phyloP scores from a whole-genome alignment of 129 eudicot genomes.

The Chrysanthemum seticuspe region DNA sequence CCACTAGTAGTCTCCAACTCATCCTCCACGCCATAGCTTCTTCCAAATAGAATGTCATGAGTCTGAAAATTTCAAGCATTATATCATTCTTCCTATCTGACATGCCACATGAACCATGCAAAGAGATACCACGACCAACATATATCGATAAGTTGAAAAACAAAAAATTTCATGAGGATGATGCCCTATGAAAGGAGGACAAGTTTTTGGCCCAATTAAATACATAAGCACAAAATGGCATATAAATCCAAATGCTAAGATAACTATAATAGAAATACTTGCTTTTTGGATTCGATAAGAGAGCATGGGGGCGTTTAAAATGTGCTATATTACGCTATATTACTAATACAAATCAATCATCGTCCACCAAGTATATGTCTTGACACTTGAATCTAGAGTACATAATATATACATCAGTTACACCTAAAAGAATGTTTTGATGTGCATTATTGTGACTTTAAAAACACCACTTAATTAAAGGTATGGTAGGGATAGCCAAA shows the following conservation, averaged over 20 bases:
- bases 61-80: constrained; percentile 55
- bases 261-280: too few species aligned
- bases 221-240: too few species aligned
- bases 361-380: background rate
- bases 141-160: too few species aligned
- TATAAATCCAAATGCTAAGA: too few species aligned
- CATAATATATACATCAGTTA: background rate
- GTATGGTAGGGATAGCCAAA: background rate
- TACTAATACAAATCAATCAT: constrained; percentile 10
- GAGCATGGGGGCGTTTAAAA: too few species aligned
- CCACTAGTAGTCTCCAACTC: constrained; percentile 30
- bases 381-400: background rate
- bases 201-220: too few species aligned
- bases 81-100: constrained; percentile 3
- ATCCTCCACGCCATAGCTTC: constrained; percentile 43
- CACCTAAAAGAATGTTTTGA: background rate
- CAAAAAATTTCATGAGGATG: too few species aligned
- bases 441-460: background rate
- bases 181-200: too few species aligned
- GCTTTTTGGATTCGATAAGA: too few species aligned
- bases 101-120: too few species aligned
- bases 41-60: constrained; percentile 49
- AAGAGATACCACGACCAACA: too few species aligned
- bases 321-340: background rate
- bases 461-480: background rate